Evolutionary conservation across 139 green algal species (phyloP).

Genomic region (Chloropicon primus): DNA sequence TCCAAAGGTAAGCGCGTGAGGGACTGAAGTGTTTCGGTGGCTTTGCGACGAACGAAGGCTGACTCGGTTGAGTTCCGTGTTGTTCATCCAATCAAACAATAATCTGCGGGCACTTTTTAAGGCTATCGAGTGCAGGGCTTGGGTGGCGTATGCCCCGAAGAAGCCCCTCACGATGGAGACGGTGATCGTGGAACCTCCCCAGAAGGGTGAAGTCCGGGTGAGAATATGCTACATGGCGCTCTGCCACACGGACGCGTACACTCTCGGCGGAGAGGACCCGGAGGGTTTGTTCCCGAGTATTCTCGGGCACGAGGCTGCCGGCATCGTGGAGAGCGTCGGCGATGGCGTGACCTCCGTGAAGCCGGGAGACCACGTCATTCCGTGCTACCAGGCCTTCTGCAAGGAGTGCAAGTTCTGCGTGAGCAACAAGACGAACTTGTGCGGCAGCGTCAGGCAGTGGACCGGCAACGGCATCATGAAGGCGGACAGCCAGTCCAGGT

Average conservation of each 20-base stretch:
- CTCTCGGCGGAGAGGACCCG: slow-evolving; percentile 58
- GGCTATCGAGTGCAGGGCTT: slow-evolving; percentile 1
- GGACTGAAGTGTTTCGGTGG: no score
- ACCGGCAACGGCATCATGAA: slow-evolving; percentile 10
- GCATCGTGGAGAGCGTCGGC: slow-evolving; percentile 43
- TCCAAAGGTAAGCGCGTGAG: no score
- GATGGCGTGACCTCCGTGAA: slow-evolving; percentile 36
- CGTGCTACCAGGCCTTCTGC: slow-evolving; percentile 84
- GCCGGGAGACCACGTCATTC: slow-evolving; percentile 80
- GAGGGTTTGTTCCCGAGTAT: slow-evolving; percentile 91
- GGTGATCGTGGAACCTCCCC: not conserved
- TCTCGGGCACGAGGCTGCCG: slow-evolving; percentile 83
- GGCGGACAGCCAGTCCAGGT: slow-evolving; percentile 36
- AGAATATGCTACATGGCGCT: slow-evolving; percentile 39
- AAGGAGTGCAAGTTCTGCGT: slow-evolving; percentile 91
- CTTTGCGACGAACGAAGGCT: no score
- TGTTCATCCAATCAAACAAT: no score
- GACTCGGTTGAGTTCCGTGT: no score
- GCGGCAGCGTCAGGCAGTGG: slow-evolving; percentile 30
- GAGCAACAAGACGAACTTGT: slow-evolving; percentile 83
- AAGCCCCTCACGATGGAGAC: not conserved
- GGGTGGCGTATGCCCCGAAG: not conserved
- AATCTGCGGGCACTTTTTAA: no score
- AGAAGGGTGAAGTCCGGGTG: slow-evolving; percentile 1
- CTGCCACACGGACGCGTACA: slow-evolving; percentile 95